Base-by-base conservation (phyloP, 306 rosid species). In the Trifolium fragiferum region DNA sequence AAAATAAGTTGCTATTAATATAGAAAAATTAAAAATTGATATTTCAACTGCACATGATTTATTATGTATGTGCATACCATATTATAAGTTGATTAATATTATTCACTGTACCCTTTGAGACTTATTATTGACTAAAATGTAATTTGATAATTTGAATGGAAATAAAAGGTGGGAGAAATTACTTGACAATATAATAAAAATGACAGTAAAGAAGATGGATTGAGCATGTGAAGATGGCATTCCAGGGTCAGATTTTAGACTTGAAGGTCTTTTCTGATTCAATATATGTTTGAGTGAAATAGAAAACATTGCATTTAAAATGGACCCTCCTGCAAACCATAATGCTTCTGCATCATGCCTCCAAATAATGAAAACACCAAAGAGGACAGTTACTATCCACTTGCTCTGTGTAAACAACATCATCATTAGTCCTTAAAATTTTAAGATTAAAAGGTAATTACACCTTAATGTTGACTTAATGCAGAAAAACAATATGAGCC, bases 221-320 rank as follows among this genome's bases (percentile, higher is more conserved):
- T 91, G 97, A 27, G 92, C 82, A 57, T 94, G 98, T 15, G 98
- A 82, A 59, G 98, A 94, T 4, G 98, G 98, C 98, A 94, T 91
- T 76, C 97, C 98, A 16, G 96, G 98, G 79, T 87, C 98, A 10
- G 96, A 82, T 88, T 84, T 87, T 68, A 82, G 9, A 37, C 83
- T 62, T 65, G 95, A 67, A 78, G 97, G 98, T 32, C 97, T 87
- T 70, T 91, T 94, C 80, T 94, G 98, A 82, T 94, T 94, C 32
- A 94, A 70, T 67, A 91, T 68, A 62, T 27, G 72, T 80, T 94
- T 94, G 23, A 94, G 91, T 6, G 12, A 27, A 8, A 86, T 5
- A 72, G 96, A 88, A 57, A 91, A 84, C 8, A 79, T 1, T 4
- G 83, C 72, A 76, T 94, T 94, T 67, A 88, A 35, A 78, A 94